These are phyloP conservation scores for Saccharomycopsis vini DNA, from an alignment of 805 yeast species.

Conservation along the genomic window DNA sequence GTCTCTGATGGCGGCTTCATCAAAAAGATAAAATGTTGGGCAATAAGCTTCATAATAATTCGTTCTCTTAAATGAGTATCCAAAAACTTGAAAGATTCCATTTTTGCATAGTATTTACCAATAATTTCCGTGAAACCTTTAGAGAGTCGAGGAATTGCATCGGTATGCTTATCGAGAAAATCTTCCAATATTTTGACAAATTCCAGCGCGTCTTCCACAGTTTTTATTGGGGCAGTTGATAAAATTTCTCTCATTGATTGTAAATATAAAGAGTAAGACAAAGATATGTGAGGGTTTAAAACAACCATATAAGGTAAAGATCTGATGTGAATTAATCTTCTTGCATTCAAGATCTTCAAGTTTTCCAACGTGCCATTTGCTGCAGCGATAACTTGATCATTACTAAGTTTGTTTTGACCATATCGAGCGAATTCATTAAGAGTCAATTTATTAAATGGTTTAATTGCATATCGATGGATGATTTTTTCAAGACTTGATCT, in stretches of 20 bases:
- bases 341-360: slow-evolving; percentile 55
- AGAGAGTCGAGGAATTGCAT: slow-evolving; percentile 73
- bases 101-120: slow-evolving; percentile 34
- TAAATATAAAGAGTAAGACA: slow-evolving; percentile 65
- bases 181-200: slow-evolving; percentile 46
- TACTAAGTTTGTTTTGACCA: slow-evolving; percentile 25
- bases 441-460: slow-evolving; percentile 45
- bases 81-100: slow-evolving; percentile 51
- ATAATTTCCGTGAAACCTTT: slow-evolving; percentile 70
- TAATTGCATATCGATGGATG: slow-evolving; percentile 46
- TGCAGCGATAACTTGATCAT: slow-evolving; percentile 27
- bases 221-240: slow-evolving; percentile 34
- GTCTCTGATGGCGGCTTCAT: slow-evolving; percentile 38
- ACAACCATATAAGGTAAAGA: slow-evolving; percentile 76
- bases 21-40: slow-evolving; percentile 74
- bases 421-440: slow-evolving; percentile 42
- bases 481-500: slow-evolving; percentile 51
- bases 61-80: slow-evolving; percentile 75
- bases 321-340: slow-evolving; percentile 61
- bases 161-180: slow-evolving; percentile 70
- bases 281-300: slow-evolving; percentile 77
- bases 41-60: slow-evolving; percentile 76
- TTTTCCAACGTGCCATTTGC: slow-evolving; percentile 51
- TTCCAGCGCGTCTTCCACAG: slow-evolving; percentile 42
- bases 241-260: slow-evolving; percentile 51